Percentiles rank a stretch among this genome's conserved stretches.
Conservation (phyloP, 108 stramenopile species). For the Pseudonitzschia multiseries region DNA sequence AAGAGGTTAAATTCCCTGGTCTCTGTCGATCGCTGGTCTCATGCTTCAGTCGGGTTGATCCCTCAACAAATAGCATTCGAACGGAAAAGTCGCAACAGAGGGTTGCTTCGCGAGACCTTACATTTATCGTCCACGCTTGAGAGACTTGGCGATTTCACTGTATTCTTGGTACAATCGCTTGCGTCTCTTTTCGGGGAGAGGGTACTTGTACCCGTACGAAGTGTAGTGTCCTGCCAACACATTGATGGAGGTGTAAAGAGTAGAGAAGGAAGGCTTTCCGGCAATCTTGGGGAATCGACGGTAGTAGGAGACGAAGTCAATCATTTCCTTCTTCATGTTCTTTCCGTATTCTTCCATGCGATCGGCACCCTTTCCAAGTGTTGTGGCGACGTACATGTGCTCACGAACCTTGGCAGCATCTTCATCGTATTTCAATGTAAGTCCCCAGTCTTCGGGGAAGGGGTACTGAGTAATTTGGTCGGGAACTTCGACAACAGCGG, state of each 20-base stretch:
- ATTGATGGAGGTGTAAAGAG: conserved; percentile 94
- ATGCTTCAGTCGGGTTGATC: too few relatives aligned
- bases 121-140: conserved; percentile 78
- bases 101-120: too few relatives aligned
- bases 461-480: conserved; percentile 65
- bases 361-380: conserved; percentile 86
- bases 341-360: conserved; percentile 91
- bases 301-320: conserved; percentile 94
- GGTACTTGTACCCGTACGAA: conserved; percentile 97
- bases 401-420: conserved; percentile 89
- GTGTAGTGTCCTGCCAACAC: conserved; percentile 97
- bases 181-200: conserved; percentile 96
- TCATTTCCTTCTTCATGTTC: conserved; percentile 97
- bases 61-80: too few relatives aligned
- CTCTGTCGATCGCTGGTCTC: too few relatives aligned
- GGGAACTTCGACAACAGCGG: conserved; percentile 75
- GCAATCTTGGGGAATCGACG: conserved; percentile 88
- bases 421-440: conserved; percentile 88
- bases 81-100: too few relatives aligned
- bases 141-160: conserved; percentile 91
- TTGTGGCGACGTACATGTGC: conserved; percentile 89
- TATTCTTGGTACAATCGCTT: conserved; percentile 98
- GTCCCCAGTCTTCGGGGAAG: conserved; percentile 87
- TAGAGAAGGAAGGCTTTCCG: conserved; percentile 93
- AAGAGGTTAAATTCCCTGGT: too few relatives aligned